Conservation (phyloP, 1,284 basidiomycete species). For the Xerocomus amazonicus region DNA sequence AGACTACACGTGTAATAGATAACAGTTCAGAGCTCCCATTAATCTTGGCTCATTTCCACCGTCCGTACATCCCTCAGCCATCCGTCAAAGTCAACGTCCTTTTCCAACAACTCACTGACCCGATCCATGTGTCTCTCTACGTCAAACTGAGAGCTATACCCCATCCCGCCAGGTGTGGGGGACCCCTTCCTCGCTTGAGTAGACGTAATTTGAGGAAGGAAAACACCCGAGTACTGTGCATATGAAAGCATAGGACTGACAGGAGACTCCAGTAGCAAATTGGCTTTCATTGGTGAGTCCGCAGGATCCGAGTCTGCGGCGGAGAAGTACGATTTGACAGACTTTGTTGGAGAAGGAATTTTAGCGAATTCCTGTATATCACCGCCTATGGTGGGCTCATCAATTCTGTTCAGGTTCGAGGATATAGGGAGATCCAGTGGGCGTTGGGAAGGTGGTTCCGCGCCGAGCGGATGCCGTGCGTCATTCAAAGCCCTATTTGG, state of each 20-base stretch:
- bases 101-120: slow-evolving; percentile 41
- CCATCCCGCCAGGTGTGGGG: slow-evolving; percentile 26
- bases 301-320: slow-evolving; percentile 39
- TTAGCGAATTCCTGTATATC: slow-evolving; percentile 8
- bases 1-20: slow-evolving; percentile 20
- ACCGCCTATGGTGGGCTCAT: neutral
- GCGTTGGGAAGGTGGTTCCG: neutral
- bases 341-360: slow-evolving; percentile 32
- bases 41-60: slow-evolving; percentile 16
- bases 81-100: slow-evolving; percentile 44
- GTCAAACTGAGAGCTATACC: slow-evolving; percentile 48
- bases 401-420: slow-evolving; percentile 6
- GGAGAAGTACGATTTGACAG: slow-evolving; percentile 41
- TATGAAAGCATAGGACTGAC: slow-evolving; percentile 40
- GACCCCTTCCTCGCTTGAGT: slow-evolving; percentile 33
- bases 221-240: slow-evolving; percentile 35
- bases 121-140: slow-evolving; percentile 41
- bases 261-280: slow-evolving; percentile 34
- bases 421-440: slow-evolving; percentile 1
- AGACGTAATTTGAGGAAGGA: slow-evolving; percentile 40
- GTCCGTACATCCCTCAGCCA: slow-evolving; percentile 39
- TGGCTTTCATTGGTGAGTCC: slow-evolving; percentile 28
- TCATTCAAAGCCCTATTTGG: slow-evolving; percentile 9
- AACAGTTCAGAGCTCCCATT: slow-evolving; percentile 4
- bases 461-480: slow-evolving; percentile 1